Conservation (phyloP, 768 basidiomycete genomes). For the Trametes sanguinea region DNA sequence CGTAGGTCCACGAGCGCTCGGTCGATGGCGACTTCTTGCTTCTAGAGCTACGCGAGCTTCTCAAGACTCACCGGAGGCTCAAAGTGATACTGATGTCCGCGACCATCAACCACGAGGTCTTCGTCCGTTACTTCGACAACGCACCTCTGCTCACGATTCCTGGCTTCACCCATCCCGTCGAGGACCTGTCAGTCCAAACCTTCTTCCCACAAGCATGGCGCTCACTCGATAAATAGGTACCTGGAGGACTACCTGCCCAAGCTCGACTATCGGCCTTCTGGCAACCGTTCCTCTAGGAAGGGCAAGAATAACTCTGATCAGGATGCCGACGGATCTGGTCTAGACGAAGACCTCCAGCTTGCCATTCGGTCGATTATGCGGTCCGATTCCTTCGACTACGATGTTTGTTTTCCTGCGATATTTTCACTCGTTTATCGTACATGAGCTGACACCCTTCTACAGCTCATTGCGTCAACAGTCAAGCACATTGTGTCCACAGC, state of each 20-base stretch:
- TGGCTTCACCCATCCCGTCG: slow-evolving; percentile 77
- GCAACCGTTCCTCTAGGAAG: slow-evolving; percentile 36
- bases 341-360: slow-evolving; percentile 51
- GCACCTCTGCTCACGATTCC: slow-evolving; percentile 86
- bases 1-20: slow-evolving; percentile 86
- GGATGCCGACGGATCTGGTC: slow-evolving; percentile 48
- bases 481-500: slow-evolving; percentile 57
- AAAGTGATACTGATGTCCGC: slow-evolving; percentile 93
- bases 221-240: slow-evolving; percentile 51
- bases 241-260: slow-evolving; percentile 75
- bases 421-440: neutral
- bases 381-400: slow-evolving; percentile 71
- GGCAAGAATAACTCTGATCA: slow-evolving; percentile 41
- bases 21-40: slow-evolving; percentile 90
- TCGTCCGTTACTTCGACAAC: slow-evolving; percentile 76
- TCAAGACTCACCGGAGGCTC: slow-evolving; percentile 61
- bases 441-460: slow-evolving; percentile 5
- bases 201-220: neutral
- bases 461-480: slow-evolving; percentile 71
- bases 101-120: slow-evolving; percentile 90
- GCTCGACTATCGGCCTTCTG: slow-evolving; percentile 55
- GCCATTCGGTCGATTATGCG: slow-evolving; percentile 62
- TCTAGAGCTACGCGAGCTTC: slow-evolving; percentile 76
- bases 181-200: slow-evolving; percentile 59
- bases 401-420: slow-evolving; percentile 41